These are phyloP conservation scores for Pinus tabuliformis DNA, from an alignment of 75 land plant species.

Conservation along the genomic window DNA sequence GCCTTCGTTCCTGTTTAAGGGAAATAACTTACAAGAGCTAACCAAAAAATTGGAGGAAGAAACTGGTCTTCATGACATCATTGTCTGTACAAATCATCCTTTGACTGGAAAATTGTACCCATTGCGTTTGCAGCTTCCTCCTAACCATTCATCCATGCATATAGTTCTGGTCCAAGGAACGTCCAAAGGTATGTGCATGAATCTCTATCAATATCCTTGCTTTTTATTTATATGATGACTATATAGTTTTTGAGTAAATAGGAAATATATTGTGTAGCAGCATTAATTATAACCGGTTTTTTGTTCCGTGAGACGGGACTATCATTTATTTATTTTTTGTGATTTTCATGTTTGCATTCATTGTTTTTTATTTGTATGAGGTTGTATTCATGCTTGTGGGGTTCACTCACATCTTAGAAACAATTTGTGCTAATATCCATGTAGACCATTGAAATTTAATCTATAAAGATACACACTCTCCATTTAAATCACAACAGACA, in stretches of 20 bases:
- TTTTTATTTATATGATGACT: not conserved
- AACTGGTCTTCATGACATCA: constrained; percentile 50
- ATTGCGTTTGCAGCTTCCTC: constrained; percentile 80
- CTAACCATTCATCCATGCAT: constrained; percentile 77
- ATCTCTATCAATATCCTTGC: not conserved
- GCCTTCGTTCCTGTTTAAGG: constrained; percentile 49
- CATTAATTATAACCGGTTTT: not conserved
- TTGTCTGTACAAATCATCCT: constrained; percentile 63
- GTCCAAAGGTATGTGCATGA: constrained; percentile 48
- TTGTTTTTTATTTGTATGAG: not conserved
- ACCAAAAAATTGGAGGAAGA: constrained; percentile 57
- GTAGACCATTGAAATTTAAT: not conserved
- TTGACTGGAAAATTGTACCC: constrained; percentile 69
- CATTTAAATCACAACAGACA: not conserved
- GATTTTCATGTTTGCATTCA: not conserved
- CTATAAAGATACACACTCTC: not conserved
- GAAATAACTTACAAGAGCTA: constrained; percentile 58
- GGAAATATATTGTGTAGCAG: not conserved
- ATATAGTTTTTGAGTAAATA: not conserved
- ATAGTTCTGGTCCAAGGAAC: constrained; percentile 61
- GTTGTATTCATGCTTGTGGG: not conserved
- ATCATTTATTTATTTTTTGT: not conserved
- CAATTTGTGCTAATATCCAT: not conserved
- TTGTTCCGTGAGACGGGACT: not conserved
- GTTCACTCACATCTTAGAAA: not conserved